Base-by-base conservation (phyloP, 352 stramenopile species). In the Blastocystis sp. region DNA sequence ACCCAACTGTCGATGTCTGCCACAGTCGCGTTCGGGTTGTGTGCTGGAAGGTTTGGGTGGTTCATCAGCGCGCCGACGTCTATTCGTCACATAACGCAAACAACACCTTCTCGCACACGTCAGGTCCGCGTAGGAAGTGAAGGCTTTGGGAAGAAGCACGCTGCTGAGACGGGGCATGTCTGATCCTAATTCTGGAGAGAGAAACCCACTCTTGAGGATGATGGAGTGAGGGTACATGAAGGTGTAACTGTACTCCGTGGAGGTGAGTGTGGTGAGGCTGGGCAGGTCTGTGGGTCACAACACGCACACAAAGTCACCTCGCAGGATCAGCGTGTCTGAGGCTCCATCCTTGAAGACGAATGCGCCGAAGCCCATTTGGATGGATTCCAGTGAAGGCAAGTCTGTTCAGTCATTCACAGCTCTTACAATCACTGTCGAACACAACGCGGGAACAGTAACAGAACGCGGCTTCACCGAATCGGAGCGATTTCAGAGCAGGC, bases 401-500 rank as follows among this genome's bases (percentile, higher is more conserved):
- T 66, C 12, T 66, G 29, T 12, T 31, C 29, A 66, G 6, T 66
- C 12, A 12, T 66, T 66, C 29, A 35, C 12, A 12, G 3, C 35
- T 66, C 12, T 35, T 66, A 66, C 2, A 66, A 12, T 12, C 35
- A 66, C 61, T 66, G n/a, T 66, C 61, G 35, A 66, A 66, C 10
- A 66, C 61, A 66, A 66, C 61, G 35, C 35, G 6, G 35, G 29
- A 31, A 66, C 61, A 66, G 2, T 35, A 12, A 12, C 61, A 31
- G 61, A 66, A 66, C 35, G 61, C 61, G n/a, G n/a, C 29, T 12
- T 66, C 61, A 66, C 12, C 61, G 29, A 66, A 35, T 12, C 35
- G 61, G 35, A n/a, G 35, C 35, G 61, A 35, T 66, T 66, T 66
- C 61, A 66, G 61, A 66, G 61, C 29, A 35, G 61, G 61, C 29